phyloP scores from a whole-genome alignment of 2,329 filamentous ascomycete species.

The Huntiella abstrusa region DNA sequence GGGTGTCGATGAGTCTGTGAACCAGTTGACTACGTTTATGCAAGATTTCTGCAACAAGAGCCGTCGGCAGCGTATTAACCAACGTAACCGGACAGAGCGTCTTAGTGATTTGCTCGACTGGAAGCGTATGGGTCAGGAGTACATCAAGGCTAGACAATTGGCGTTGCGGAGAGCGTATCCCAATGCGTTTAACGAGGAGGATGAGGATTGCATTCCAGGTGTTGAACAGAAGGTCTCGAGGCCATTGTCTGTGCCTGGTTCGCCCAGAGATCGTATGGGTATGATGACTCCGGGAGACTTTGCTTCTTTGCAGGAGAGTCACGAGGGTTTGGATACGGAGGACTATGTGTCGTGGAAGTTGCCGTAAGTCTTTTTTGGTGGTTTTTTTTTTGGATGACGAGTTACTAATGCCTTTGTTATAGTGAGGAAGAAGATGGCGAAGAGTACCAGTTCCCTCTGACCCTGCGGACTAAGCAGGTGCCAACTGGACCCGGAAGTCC shows the following conservation, averaged over 20 bases:
- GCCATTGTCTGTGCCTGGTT: slow-evolving; percentile 84
- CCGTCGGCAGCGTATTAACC: slow-evolving; percentile 92
- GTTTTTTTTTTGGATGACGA: slow-evolving; percentile 1
- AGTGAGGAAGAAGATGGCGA: slow-evolving; percentile 88
- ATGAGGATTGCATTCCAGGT: slow-evolving; percentile 77
- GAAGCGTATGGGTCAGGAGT: slow-evolving; percentile 99
- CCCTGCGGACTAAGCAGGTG: slow-evolving; percentile 33
- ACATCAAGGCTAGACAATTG: slow-evolving; percentile 89
- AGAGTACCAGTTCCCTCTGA: slow-evolving; percentile 43
- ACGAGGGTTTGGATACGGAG: slow-evolving; percentile 82
- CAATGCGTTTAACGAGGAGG: slow-evolving; percentile 63
- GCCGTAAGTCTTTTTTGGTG: slow-evolving; percentile 48
- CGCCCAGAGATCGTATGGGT: slow-evolving; percentile 71
- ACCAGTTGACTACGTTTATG: slow-evolving; percentile 72
- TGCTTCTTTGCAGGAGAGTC: slow-evolving; percentile 84
- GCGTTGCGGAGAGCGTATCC: slow-evolving; percentile 86
- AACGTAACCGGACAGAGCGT: slow-evolving; percentile 88
- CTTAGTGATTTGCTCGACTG: slow-evolving; percentile 90
- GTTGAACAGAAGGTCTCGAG: slow-evolving; percentile 90
- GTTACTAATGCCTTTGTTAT: slow-evolving; percentile 13
- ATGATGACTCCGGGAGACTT: slow-evolving; percentile 99
- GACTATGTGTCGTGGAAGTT: slow-evolving; percentile 98
- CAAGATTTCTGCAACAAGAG: slow-evolving; percentile 87
- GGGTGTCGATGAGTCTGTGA: slow-evolving; percentile 92
- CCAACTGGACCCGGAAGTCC: slow-evolving; percentile 15